Evolutionary conservation across 179 eudicot species (phyloP).

Genomic region (Silene noctiflora): DNA sequence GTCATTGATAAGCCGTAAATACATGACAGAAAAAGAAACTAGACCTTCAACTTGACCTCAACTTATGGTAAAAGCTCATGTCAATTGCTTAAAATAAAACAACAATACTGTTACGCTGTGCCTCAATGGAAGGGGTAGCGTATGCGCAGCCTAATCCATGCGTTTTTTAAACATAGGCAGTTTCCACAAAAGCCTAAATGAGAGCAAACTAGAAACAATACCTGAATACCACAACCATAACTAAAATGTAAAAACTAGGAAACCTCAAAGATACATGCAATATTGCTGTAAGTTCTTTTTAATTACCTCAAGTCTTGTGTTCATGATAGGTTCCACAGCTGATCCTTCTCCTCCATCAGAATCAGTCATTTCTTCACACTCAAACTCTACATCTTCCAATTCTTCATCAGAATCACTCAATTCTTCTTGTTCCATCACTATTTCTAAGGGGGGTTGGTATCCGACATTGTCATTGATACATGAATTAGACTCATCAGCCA

Average conservation of each 20-base stretch:
- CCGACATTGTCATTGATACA: constrained; percentile 25
- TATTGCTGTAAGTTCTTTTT: neutral
- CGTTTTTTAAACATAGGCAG: too few species aligned
- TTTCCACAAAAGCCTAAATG: neutral
- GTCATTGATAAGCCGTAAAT: neutral
- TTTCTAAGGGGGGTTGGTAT: constrained; percentile 54
- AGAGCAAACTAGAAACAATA: neutral
- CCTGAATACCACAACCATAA: neutral
- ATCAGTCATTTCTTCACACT: constrained; percentile 92
- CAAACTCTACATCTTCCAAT: constrained; percentile 83
- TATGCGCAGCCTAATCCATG: too few species aligned
- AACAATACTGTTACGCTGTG: too few species aligned
- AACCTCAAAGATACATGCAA: neutral
- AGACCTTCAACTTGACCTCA: neutral
- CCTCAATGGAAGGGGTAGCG: too few species aligned
- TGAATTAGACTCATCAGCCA: constrained; percentile 23
- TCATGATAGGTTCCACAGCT: constrained; percentile 39
- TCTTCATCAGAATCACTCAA: constrained; percentile 98
- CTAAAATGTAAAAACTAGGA: constrained; percentile 3
- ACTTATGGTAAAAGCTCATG: neutral
- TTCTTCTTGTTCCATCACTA: constrained; percentile 98
- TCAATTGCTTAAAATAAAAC: neutral
- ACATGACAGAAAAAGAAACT: neutral
- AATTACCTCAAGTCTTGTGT: constrained; percentile 53
- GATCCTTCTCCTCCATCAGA: constrained; percentile 77